Percentiles rank a stretch among this genome's conserved stretches.
These are phyloP conservation scores for Dalbergia oliveri DNA, from an alignment of 306 rosid species.

Conservation along the genomic window DNA sequence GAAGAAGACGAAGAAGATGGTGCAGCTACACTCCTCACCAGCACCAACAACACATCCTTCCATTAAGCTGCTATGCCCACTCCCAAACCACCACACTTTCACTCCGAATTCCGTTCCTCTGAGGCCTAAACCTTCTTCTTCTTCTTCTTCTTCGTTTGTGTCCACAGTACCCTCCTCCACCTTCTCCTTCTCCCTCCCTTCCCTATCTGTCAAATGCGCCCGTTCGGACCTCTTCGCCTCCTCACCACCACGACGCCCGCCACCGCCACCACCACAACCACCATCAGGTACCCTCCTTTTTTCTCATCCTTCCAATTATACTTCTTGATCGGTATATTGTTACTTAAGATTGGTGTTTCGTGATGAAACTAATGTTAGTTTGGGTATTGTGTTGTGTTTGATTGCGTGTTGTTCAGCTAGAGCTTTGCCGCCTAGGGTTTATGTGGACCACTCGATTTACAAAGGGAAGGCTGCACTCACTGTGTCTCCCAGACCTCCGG, in stretches of 20 bases:
- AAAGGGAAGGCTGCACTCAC: slow-evolving; percentile 86
- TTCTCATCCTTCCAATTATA: not conserved
- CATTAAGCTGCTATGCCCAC: not conserved
- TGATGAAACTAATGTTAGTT: slow-evolving; percentile 1
- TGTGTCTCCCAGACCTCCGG: slow-evolving; percentile 77
- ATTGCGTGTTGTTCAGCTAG: slow-evolving; percentile 52
- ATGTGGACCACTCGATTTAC: slow-evolving; percentile 79
- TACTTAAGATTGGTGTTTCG: not conserved
- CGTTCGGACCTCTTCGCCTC: slow-evolving; percentile 55
- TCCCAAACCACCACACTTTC: slow-evolving; percentile 29
- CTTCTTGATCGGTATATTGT: slow-evolving; percentile 30
- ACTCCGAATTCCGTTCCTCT: slow-evolving; percentile 25
- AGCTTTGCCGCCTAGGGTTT: slow-evolving; percentile 64
- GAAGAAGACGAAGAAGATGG: slow-evolving; percentile 19
- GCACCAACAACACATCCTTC: not conserved
- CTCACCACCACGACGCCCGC: slow-evolving; percentile 32
- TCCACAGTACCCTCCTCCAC: too few species aligned
- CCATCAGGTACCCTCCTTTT: slow-evolving; percentile 50
- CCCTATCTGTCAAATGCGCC: slow-evolving; percentile 57
- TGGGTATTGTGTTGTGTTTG: slow-evolving; percentile 9
- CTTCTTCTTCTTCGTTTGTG: slow-evolving; percentile 36
- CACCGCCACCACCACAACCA: slow-evolving; percentile 3
- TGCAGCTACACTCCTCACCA: slow-evolving; percentile 41
- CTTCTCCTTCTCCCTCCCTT: slow-evolving; percentile 12
- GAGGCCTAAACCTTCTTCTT: slow-evolving; percentile 15